Base-by-base conservation (phyloP, 2,329 filamentous ascomycete species). In the Pezicula rhizophila region DNA sequence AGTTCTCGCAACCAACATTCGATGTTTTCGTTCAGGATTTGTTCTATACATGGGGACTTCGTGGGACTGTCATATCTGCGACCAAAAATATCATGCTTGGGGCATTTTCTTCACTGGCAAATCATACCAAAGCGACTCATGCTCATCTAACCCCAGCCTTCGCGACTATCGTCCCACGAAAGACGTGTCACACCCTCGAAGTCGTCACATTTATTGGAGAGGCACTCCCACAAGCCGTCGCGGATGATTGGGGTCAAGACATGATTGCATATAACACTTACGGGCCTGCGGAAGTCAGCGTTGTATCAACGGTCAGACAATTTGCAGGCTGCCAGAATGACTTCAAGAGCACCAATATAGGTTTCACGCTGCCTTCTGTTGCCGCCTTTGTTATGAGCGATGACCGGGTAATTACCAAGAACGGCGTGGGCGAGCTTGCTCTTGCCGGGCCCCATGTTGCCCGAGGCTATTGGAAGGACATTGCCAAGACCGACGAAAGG, bases 41-140 rank as follows among this genome's bases (percentile, higher is more conserved):
- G 58, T 95, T 89, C 64, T 95, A 88, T 88, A 91, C 84, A 48
- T 95, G 89, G 89, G 87, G 84, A n/a, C 86, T 92, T 1, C 89
- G 89, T 1, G 89, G 95, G 26, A 83, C 85, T 2, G 76, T 95
- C 1, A 84, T 92, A 1, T 82, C 85, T 2, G 89, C 87, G 4
- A 85, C 87, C 0, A 78, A 87, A 52, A 89, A 95, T 60, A 62
- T 95, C 2, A 82, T 95, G 38, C 38, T 40, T 15, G 38, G 38
- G 12, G n/a, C 38, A 40, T 44, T 43, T 20, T 15, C 41, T 15
- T 23, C 55, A 15, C 54, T 65, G 15, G 53, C 60, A 17, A 64
- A 63, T 42, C 35, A 41, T 5, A 62, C 60, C 1, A 51, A 52
- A 5, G 59, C 61, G 15, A 65, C 62, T 8, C 62, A 64, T 45